phyloP scores from a whole-genome alignment of 495 filamentous ascomycete species.

The Bombardia bombarda region DNA sequence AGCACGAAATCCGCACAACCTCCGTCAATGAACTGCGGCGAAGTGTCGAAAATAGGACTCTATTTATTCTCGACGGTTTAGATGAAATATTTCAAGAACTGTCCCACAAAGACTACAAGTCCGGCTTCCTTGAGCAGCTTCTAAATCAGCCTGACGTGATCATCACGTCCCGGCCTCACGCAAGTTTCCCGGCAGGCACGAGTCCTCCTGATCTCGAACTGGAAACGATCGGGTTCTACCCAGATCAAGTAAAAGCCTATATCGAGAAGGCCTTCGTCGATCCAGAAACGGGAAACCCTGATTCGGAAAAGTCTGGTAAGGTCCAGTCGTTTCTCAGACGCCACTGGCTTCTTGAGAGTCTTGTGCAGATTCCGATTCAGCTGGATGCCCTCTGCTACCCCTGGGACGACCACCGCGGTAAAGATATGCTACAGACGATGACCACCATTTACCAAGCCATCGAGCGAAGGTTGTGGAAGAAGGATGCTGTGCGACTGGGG shows the following conservation, averaged over 20 bases:
- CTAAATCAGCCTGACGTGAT: conserved; percentile 29
- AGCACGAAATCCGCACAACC: conserved; percentile 9
- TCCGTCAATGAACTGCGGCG: conserved; percentile 9
- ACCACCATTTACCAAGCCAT: conserved; percentile 34
- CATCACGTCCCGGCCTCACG: conserved; percentile 30
- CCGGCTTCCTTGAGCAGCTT: conserved; percentile 21
- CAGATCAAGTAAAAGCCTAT: conserved; percentile 25
- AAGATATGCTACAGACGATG: conserved; percentile 25
- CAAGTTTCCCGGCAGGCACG: conserved; percentile 6
- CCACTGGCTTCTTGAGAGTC: conserved; percentile 26
- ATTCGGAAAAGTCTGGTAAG: conserved; percentile 9
- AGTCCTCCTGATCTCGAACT: conserved; percentile 18
- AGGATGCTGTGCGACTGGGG: conserved; percentile 29
- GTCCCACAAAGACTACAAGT: conserved; percentile 5
- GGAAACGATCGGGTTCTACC: conserved; percentile 29
- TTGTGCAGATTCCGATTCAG: conserved; percentile 39
- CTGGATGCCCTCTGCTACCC: conserved; percentile 38
- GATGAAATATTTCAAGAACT: neutral
- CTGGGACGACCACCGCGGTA: conserved; percentile 22
- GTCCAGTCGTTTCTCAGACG: conserved; percentile 27
- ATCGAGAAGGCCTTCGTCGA: conserved; percentile 14
- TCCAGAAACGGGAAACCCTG: conserved; percentile 4
- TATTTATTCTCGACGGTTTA: conserved; percentile 35
- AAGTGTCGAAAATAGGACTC: conserved; percentile 11
- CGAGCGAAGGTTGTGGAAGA: conserved; percentile 30